phyloP scores from a whole-genome alignment of 1,284 basidiomycete genomes.

The Leccinum solheimii region DNA sequence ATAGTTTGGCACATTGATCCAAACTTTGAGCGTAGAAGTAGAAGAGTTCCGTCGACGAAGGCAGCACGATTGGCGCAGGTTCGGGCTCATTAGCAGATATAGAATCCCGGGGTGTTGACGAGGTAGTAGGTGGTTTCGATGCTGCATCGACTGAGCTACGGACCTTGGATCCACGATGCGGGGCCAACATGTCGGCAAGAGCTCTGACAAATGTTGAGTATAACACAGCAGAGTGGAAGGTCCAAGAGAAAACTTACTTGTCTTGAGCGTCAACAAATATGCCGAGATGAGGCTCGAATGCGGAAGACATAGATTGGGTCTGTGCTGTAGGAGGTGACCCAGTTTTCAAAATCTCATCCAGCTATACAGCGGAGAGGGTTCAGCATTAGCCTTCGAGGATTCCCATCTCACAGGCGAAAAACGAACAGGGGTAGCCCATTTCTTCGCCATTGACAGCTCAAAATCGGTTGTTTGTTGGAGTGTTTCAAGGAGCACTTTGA shows the following conservation, averaged over 20 bases:
- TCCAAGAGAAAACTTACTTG: slow-evolving; percentile 50
- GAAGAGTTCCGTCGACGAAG: slow-evolving; percentile 95
- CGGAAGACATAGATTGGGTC: slow-evolving; percentile 71
- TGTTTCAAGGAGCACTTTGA: slow-evolving; percentile 80
- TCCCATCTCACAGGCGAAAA: neutral
- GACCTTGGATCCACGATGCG: slow-evolving; percentile 65
- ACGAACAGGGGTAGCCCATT: slow-evolving; percentile 76
- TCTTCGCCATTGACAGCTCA: slow-evolving; percentile 74
- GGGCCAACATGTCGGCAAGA: slow-evolving; percentile 78
- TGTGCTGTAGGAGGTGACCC: slow-evolving; percentile 48
- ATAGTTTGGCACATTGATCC: slow-evolving; percentile 88
- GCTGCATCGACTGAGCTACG: slow-evolving; percentile 66
- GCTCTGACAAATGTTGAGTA: slow-evolving; percentile 45
- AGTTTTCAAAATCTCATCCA: slow-evolving; percentile 62
- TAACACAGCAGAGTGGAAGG: neutral
- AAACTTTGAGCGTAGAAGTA: slow-evolving; percentile 96
- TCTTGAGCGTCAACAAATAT: slow-evolving; percentile 97
- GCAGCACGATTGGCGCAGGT: slow-evolving; percentile 70
- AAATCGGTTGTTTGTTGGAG: slow-evolving; percentile 87
- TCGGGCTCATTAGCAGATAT: slow-evolving; percentile 45
- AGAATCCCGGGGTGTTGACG: slow-evolving; percentile 41
- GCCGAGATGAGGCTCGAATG: slow-evolving; percentile 90
- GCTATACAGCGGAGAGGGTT: slow-evolving; percentile 35
- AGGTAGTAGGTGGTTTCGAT: slow-evolving; percentile 27
- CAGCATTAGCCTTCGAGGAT: neutral